Evolutionary conservation across 352 stramenopile genomes (phyloP).

Genomic region (Bremia lactucae): DNA sequence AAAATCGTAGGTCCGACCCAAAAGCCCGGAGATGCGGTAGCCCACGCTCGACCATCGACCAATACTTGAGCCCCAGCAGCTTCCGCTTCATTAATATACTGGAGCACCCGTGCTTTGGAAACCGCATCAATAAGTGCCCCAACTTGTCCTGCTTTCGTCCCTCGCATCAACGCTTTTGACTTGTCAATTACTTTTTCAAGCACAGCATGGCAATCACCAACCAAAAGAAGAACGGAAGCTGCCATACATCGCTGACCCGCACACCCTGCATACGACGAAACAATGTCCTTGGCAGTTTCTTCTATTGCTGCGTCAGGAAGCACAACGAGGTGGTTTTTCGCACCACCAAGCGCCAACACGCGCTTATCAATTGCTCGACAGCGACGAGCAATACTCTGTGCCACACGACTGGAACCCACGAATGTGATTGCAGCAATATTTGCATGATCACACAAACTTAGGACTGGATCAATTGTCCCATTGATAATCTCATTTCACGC

Average conservation of each 20-base stretch:
- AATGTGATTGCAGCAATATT: slow-evolving; percentile 89
- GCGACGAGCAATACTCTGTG: slow-evolving; percentile 86
- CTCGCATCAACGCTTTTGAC: slow-evolving; percentile 76
- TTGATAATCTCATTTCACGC: slow-evolving; percentile 92
- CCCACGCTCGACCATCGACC: slow-evolving; percentile 86
- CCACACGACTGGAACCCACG: slow-evolving; percentile 90
- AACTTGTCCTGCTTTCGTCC: slow-evolving; percentile 87
- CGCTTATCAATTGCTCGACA: slow-evolving; percentile 89
- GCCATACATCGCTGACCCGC: slow-evolving; percentile 96
- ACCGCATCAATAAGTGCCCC: slow-evolving; percentile 91
- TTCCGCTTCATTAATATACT: slow-evolving; percentile 90
- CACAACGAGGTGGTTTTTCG: slow-evolving; percentile 97
- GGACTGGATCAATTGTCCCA: slow-evolving; percentile 83
- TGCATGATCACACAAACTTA: slow-evolving; percentile 88
- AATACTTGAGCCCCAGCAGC: slow-evolving; percentile 78
- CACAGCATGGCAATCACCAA: slow-evolving; percentile 66
- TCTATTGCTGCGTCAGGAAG: slow-evolving; percentile 90
- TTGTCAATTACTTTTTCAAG: slow-evolving; percentile 84
- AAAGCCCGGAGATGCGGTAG: slow-evolving; percentile 36
- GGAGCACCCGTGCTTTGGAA: slow-evolving; percentile 87
- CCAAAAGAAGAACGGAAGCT: slow-evolving; percentile 90
- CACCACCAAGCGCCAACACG: slow-evolving; percentile 90
- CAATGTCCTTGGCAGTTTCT: slow-evolving; percentile 89
- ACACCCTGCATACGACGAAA: slow-evolving; percentile 92
- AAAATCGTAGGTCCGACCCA: slow-evolving; percentile 95